Percentiles rank a stretch among this genome's conserved stretches.
Evolutionary conservation across 2,329 filamentous ascomycete genomes (phyloP).

Genomic region (Fonsecaea monophora): DNA sequence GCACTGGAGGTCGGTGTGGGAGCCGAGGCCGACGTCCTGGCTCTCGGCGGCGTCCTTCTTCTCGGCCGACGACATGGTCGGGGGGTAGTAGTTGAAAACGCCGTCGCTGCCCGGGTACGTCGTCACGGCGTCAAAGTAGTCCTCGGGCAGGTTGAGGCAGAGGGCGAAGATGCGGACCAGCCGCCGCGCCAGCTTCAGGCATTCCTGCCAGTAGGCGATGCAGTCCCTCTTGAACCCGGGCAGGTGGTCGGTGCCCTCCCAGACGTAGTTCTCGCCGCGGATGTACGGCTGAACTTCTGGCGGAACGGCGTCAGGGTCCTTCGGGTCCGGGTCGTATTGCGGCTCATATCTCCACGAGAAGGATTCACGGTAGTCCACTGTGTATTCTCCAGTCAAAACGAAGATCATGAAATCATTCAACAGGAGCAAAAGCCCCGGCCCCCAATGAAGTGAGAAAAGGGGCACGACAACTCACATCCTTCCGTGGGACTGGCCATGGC

Average conservation of each 20-base stretch:
- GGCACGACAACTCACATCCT: conserved; percentile 24
- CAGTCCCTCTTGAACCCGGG: conserved; percentile 56
- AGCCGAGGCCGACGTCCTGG: conserved; percentile 53
- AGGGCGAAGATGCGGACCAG: conserved; percentile 63
- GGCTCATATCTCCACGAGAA: conserved; percentile 63
- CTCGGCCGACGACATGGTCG: conserved; percentile 47
- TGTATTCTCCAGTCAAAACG: background rate
- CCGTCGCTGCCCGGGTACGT: conserved; percentile 58
- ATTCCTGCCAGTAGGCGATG: conserved; percentile 57
- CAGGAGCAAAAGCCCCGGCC: background rate
- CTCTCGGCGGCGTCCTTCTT: conserved; percentile 35
- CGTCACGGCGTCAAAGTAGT: conserved; percentile 62
- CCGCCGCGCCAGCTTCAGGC: conserved; percentile 59
- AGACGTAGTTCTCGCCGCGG: conserved; percentile 59
- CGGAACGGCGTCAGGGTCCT: conserved; percentile 52
- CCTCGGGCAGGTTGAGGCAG: conserved; percentile 60
- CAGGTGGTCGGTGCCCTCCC: conserved; percentile 58
- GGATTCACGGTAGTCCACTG: conserved; percentile 59
- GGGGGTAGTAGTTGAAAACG: conserved; percentile 57
- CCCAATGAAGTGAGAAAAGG: background rate
- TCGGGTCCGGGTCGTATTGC: conserved; percentile 56
- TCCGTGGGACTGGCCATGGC: conserved; percentile 30
- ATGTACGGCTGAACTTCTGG: conserved; percentile 53
- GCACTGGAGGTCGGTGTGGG: conserved; percentile 61
- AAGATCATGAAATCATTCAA: conserved; percentile 31